phyloP scores from a whole-genome alignment of 2,329 filamentous ascomycete genomes.

The Penicillium sp. region DNA sequence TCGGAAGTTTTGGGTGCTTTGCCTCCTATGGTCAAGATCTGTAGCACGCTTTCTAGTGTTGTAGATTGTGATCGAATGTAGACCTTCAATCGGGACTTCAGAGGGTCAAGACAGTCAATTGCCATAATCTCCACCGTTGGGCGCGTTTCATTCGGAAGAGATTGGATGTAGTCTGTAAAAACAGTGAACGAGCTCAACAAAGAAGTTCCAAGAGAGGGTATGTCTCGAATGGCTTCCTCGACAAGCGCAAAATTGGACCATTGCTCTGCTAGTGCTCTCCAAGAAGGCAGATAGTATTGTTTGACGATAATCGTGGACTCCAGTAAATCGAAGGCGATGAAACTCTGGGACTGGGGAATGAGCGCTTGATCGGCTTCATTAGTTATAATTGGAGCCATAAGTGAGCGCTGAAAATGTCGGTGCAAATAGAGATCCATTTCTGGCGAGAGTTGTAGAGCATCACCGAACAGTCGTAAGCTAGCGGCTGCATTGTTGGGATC shows the following conservation, averaged over 20 bases:
- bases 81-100: not conserved
- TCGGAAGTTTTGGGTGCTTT: not conserved
- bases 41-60: not conserved
- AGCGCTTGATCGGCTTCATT: not conserved
- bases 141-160: not conserved
- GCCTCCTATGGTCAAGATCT: not conserved
- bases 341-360: not conserved
- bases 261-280: not conserved
- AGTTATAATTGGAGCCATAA: not conserved
- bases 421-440: not conserved
- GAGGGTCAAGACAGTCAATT: not conserved
- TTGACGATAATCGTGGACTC: not conserved
- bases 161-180: not conserved
- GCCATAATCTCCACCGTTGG: not conserved
- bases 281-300: not conserved
- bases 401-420: not conserved
- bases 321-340: not conserved
- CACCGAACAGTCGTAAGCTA: not conserved
- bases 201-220: not conserved
- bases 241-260: not conserved
- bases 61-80: not conserved
- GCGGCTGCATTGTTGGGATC: not conserved
- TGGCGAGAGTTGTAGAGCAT: not conserved
- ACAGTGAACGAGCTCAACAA: not conserved
- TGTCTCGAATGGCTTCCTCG: not conserved